Evolutionary conservation across 2,329 filamentous ascomycete species (phyloP).

Genomic region (Rutstroemia sydowiana): DNA sequence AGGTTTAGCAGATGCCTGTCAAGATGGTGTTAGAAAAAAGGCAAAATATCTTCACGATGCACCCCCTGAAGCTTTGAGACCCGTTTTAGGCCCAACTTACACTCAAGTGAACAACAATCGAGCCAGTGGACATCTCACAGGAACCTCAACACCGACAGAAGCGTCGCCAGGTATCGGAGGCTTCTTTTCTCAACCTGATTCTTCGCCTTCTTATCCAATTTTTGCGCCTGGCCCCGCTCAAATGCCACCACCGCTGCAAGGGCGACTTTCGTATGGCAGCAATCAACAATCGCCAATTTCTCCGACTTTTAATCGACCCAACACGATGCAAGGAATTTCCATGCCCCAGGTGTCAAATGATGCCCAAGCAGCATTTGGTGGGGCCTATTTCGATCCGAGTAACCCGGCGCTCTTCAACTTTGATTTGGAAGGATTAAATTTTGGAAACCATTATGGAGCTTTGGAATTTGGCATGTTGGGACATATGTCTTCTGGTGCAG

Average conservation of each 20-base stretch:
- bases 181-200: constrained; percentile 29
- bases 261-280: constrained; percentile 45
- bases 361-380: constrained; percentile 40
- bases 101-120: constrained; percentile 45
- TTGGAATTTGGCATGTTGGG: constrained; percentile 94
- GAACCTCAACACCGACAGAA: constrained; percentile 24
- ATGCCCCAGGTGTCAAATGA: constrained; percentile 40
- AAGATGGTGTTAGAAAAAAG: constrained; percentile 96
- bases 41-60: constrained; percentile 98
- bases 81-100: constrained; percentile 69
- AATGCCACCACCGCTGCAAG: constrained; percentile 46
- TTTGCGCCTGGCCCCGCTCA: constrained; percentile 41
- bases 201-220: constrained; percentile 27
- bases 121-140: constrained; percentile 15
- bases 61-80: constrained; percentile 78
- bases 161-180: constrained; percentile 22
- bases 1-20: constrained; percentile 81
- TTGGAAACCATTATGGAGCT: constrained; percentile 92
- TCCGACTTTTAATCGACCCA: constrained; percentile 56
- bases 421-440: constrained; percentile 87
- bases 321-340: constrained; percentile 35
- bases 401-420: constrained; percentile 94
- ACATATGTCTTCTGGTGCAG: constrained; percentile 88
- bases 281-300: constrained; percentile 67
- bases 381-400: constrained; percentile 74